Conservation (phyloP, 352 stramenopile species). For the Globisporangium okanoganense region DNA sequence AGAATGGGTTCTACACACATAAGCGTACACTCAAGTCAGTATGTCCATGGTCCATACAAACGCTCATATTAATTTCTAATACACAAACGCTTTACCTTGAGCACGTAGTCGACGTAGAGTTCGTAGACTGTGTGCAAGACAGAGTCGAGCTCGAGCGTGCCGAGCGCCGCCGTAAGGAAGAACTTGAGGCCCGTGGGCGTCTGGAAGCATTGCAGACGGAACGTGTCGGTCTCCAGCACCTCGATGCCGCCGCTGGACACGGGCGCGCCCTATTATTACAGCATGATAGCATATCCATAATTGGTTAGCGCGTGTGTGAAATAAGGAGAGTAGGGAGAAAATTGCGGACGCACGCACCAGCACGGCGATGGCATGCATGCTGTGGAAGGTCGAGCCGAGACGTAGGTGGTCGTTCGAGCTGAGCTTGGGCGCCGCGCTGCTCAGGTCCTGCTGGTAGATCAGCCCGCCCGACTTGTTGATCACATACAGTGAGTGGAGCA, state of each 20-base stretch:
- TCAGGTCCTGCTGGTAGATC: slow-evolving; percentile 92
- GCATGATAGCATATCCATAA: too few relatives aligned
- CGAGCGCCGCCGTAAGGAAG: slow-evolving; percentile 89
- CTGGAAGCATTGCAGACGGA: slow-evolving; percentile 91
- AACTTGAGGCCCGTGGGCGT: slow-evolving; percentile 92
- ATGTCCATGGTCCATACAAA: not conserved
- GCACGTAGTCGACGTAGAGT: slow-evolving; percentile 94
- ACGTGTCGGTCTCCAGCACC: slow-evolving; percentile 90
- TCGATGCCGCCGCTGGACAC: slow-evolving; percentile 86
- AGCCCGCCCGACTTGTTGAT: slow-evolving; percentile 93
- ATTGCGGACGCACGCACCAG: slow-evolving; percentile 26
- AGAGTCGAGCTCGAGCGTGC: slow-evolving; percentile 78
- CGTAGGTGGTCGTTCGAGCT: slow-evolving; percentile 91
- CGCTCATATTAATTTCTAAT: not conserved
- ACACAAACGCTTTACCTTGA: slow-evolving; percentile 70
- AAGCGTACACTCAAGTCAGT: not conserved
- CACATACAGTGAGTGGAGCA: slow-evolving; percentile 92
- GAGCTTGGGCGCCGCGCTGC: slow-evolving; percentile 74
- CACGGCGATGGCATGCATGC: slow-evolving; percentile 90
- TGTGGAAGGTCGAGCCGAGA: slow-evolving; percentile 94
- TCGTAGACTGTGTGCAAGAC: slow-evolving; percentile 90
- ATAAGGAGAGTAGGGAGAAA: not conserved
- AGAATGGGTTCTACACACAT: slow-evolving; percentile 87
- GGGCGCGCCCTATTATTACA: slow-evolving; percentile 54
- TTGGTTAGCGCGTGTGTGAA: not conserved